phyloP scores from a whole-genome alignment of 257 asterid genomes.

The Buddleja alternifolia region DNA sequence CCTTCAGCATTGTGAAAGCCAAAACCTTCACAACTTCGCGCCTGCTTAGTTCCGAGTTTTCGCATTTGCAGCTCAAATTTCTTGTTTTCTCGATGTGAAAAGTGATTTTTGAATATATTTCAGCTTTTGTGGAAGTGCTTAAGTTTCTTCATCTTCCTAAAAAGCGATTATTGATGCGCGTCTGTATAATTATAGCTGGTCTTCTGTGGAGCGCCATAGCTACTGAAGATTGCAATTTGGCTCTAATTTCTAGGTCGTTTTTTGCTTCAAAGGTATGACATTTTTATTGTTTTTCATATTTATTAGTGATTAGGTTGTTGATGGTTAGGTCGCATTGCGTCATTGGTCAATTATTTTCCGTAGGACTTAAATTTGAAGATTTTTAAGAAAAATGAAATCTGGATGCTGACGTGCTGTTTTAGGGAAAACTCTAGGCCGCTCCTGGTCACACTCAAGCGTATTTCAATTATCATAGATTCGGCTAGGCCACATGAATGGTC shows the following conservation, averaged over 20 bases:
- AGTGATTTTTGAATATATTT: not conserved
- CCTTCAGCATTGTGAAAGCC: slow-evolving; percentile 9
- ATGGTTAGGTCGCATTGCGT: not conserved
- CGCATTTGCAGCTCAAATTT: slow-evolving; percentile 18
- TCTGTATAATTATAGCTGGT: slow-evolving; percentile 13
- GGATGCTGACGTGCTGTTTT: not conserved
- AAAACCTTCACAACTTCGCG: not conserved
- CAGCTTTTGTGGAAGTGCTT: not conserved
- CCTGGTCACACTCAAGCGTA: too few relatives aligned
- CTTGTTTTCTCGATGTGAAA: not conserved
- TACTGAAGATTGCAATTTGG: slow-evolving; percentile 9
- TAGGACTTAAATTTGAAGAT: not conserved
- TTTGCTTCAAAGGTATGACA: slow-evolving; percentile 31
- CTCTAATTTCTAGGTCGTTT: slow-evolving; percentile 11
- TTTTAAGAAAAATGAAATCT: not conserved
- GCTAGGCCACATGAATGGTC: too few relatives aligned
- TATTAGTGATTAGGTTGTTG: slow-evolving; percentile 8
- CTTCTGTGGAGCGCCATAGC: slow-evolving; percentile 8
- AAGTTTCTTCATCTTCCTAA: too few relatives aligned
- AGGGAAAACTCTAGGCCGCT: too few relatives aligned
- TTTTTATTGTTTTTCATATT: slow-evolving; percentile 18
- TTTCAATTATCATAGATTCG: too few relatives aligned
- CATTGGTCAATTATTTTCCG: not conserved
- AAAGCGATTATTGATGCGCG: too few relatives aligned
- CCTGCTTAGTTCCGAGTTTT: slow-evolving; percentile 12